These are phyloP conservation scores for Alternaria brassicicola DNA, from an alignment of 2,329 filamentous ascomycete genomes.

Conservation along the genomic window DNA sequence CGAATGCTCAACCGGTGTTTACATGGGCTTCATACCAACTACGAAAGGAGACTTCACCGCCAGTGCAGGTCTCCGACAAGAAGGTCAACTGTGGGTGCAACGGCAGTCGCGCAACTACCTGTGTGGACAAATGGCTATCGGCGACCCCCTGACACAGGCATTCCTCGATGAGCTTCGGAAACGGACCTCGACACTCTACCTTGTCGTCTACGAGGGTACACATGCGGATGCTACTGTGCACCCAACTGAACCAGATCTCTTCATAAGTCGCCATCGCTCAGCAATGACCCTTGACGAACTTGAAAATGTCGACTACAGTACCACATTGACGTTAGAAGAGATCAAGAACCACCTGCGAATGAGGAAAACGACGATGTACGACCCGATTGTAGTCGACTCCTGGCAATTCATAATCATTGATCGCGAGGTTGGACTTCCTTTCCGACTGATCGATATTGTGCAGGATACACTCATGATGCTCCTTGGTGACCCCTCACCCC, in stretches of 20 bases:
- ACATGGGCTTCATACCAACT: constrained; percentile 35
- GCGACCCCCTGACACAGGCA: constrained; percentile 21
- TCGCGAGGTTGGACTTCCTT: constrained; percentile 30
- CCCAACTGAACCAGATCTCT: constrained; percentile 30
- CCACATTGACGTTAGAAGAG: constrained; percentile 30
- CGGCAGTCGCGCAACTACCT: constrained; percentile 33
- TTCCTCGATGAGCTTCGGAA: constrained; percentile 33
- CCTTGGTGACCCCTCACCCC: constrained; percentile 27
- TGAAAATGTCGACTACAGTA: constrained; percentile 22
- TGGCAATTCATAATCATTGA: constrained; percentile 45
- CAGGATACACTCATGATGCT: constrained; percentile 37
- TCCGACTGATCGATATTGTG: constrained; percentile 36
- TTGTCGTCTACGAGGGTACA: constrained; percentile 39
- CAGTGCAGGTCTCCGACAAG: neutral
- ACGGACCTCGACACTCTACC: constrained; percentile 23
- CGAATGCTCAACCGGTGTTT: constrained; percentile 32
- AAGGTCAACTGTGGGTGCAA: constrained; percentile 17
- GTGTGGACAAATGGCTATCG: constrained; percentile 41
- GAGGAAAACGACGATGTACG: constrained; percentile 34
- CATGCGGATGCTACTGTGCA: constrained; percentile 34
- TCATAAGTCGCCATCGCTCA: constrained; percentile 30
- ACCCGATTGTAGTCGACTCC: constrained; percentile 39
- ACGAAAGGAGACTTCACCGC: constrained; percentile 28
- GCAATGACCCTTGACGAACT: constrained; percentile 20
- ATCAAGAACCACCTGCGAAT: constrained; percentile 35